Base-by-base conservation (phyloP, 2,329 filamentous ascomycete species). In the Diaporthe eres region DNA sequence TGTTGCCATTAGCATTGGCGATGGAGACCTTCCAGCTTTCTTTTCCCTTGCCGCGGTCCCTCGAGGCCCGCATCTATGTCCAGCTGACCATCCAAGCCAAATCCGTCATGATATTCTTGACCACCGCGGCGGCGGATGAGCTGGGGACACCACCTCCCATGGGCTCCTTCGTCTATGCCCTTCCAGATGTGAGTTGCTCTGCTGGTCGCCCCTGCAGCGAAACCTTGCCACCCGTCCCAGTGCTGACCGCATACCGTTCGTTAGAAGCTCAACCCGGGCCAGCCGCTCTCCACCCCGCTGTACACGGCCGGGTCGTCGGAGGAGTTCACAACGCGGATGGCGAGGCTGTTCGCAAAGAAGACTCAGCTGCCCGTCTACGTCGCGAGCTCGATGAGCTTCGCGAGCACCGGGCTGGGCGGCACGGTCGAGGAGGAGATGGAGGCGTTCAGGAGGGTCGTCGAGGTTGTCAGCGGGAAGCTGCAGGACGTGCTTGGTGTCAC, bases 391-490 rank as follows among this genome's bases (percentile, higher is more conserved):
- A 92, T 97, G 80, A 95, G 93, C 79, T 92, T 98, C 78, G 90
- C 90, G 19, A 91, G 89, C 80, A 90, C 92, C 8, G 94, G 93
- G 2, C 90, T 95, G 80, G 95, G 95, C 13, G 94, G 95, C 28
- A 94, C 92, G 0, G 91, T 96, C 9, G 96, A 98, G 82, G 97
- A 98, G 87, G 96, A 98, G 86, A 96, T 98, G 92, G 95, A 96
- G 81, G 95, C 94, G 0, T 93, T 98, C 80, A 92, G 90, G 80
- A 90, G 89, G 78, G 91, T 98, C 55, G 92, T 96, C 44, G 90
- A 94, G 75, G 90, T 94, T 63, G 90, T 96, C 19, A 86, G 92
- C 81, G 85, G 86, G 58, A 88, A 90, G 79, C 83, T 93, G 61
- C 81, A 85, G 75, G 82, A 82, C 68, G 78, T 83, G 53, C 81